Evolutionary conservation across 176 grass and related monocot species (phyloP).

Genomic region (Coix lacrymajobi): DNA sequence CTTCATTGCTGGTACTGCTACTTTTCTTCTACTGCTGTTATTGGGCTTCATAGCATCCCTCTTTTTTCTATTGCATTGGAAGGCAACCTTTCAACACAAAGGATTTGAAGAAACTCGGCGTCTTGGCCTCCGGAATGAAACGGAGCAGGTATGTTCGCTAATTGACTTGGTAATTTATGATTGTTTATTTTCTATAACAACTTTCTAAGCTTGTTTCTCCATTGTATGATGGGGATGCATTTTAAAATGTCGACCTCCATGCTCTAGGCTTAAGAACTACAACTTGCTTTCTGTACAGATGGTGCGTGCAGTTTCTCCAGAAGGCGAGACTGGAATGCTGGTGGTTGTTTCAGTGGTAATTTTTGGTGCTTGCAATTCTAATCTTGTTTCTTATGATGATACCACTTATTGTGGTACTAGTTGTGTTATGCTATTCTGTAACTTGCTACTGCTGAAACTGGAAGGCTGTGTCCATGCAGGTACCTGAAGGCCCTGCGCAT

Average conservation of each 20-base stretch:
- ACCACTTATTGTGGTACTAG: not conserved
- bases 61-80: not conserved
- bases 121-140: conserved; percentile 88
- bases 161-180: conserved; percentile 19
- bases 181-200: not conserved
- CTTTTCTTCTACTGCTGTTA: not conserved
- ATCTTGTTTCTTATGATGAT: conserved; percentile 8
- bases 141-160: no score
- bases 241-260: conserved; percentile 22
- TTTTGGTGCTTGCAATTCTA: conserved; percentile 32
- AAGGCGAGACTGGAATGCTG: conserved; percentile 91
- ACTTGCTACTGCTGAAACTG: not conserved
- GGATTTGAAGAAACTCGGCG: conserved; percentile 95
- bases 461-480: conserved; percentile 47
- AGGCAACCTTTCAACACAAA: conserved; percentile 96
- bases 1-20: not conserved
- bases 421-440: conserved; percentile 23
- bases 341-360: conserved; percentile 95
- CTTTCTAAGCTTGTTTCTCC: conserved; percentile 9
- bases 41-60: not conserved
- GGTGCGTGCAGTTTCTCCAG: conserved; percentile 72
- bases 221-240: not conserved
- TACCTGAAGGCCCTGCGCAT: conserved; percentile 90
- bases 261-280: not conserved
- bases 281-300: conserved; percentile 47